Evolutionary conservation across 2,329 filamentous ascomycete genomes (phyloP).

Genomic region (Ambrosiella beaveri): DNA sequence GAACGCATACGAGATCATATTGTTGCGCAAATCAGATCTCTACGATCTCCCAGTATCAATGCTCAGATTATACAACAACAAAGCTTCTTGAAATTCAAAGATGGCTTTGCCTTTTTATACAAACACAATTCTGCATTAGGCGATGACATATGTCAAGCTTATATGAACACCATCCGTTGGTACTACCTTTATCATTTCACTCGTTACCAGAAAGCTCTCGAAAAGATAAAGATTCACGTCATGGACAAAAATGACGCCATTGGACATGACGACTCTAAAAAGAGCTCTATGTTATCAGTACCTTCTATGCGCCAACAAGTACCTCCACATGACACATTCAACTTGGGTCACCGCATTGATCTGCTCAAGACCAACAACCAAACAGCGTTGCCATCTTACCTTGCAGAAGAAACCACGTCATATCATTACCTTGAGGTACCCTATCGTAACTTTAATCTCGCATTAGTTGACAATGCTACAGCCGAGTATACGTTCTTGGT

Average conservation of each 20-base stretch:
- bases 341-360: constrained; percentile 71
- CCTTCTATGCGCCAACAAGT: constrained; percentile 24
- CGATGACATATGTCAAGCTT: constrained; percentile 79
- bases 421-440: constrained; percentile 78
- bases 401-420: constrained; percentile 76
- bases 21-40: constrained; percentile 82
- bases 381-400: constrained; percentile 65
- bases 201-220: constrained; percentile 68
- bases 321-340: constrained; percentile 69
- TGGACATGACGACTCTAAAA: constrained; percentile 55
- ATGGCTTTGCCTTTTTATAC: constrained; percentile 71
- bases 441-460: constrained; percentile 89
- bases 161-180: constrained; percentile 98
- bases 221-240: constrained; percentile 66
- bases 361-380: constrained; percentile 57
- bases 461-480: constrained; percentile 81
- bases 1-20: constrained; percentile 90
- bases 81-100: constrained; percentile 73
- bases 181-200: constrained; percentile 88
- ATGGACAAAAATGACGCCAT: constrained; percentile 73
- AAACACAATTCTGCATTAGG: constrained; percentile 68
- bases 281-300: constrained; percentile 38
- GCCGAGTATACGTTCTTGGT: constrained; percentile 91
- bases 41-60: constrained; percentile 90
- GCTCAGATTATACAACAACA: constrained; percentile 94